Conservation (phyloP, 192 early-diverging fungal genomes). For the Haplosporangium gracile region DNA sequence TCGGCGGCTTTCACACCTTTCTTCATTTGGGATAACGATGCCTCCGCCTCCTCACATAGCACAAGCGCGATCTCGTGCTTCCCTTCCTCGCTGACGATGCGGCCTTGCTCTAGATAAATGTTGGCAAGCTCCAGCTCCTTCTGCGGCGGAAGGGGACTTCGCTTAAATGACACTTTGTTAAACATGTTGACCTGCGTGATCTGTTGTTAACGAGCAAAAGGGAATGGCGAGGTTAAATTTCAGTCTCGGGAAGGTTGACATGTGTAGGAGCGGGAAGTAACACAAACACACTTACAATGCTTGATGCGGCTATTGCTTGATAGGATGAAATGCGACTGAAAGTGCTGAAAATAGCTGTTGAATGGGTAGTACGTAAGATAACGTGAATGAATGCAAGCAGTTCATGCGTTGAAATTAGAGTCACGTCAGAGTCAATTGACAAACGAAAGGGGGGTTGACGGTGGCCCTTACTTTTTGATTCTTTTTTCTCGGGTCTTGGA, state of each 20-base stretch:
- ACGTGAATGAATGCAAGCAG: neutral
- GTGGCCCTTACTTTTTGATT: conserved; percentile 2
- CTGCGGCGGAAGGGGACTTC: conserved; percentile 30
- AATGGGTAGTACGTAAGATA: conserved; percentile 14
- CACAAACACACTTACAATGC: conserved; percentile 21
- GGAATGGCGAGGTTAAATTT: conserved; percentile 14
- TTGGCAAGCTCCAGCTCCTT: conserved; percentile 31
- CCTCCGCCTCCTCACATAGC: conserved; percentile 36
- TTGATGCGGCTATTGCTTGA: conserved; percentile 28
- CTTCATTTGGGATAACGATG: conserved; percentile 31
- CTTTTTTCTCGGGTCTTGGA: conserved; percentile 11
- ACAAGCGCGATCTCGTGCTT: conserved; percentile 30
- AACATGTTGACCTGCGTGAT: conserved; percentile 38
- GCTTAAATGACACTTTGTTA: conserved; percentile 20
- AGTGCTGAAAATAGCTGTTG: conserved; percentile 15
- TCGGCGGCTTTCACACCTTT: conserved; percentile 25
- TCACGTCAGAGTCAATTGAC: neutral
- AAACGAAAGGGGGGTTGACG: conserved; percentile 6
- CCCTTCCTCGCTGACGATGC: conserved; percentile 14
- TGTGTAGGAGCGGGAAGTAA: conserved; percentile 9
- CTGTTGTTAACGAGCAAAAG: conserved; percentile 16
- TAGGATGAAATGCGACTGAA: conserved; percentile 19
- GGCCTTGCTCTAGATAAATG: conserved; percentile 25
- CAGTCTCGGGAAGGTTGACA: conserved; percentile 6
- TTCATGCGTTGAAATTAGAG: conserved; percentile 19